A percentile compares a stretch with the other conserved stretches of the same genome.
These are phyloP conservation scores for Elaeagnus macrophylla DNA, from an alignment of 306 rosid genomes.

Conservation along the genomic window DNA sequence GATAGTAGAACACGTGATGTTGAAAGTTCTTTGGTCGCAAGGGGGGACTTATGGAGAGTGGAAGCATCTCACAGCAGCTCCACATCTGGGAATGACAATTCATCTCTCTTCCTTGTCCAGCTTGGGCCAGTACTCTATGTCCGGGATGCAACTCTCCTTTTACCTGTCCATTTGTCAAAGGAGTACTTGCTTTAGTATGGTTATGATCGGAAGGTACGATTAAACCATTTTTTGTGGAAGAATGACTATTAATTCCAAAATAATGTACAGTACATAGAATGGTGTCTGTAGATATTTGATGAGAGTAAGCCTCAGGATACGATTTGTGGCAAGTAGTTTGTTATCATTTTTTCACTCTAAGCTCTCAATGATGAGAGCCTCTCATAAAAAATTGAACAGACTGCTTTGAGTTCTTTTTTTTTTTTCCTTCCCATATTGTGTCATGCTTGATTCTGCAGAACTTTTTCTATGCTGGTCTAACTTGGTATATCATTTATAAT, in stretches of 20 bases:
- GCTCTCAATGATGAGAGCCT: too few relatives aligned
- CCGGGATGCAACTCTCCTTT: conserved; percentile 88
- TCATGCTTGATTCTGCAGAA: too few relatives aligned
- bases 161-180: conserved; percentile 91
- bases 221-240: not conserved
- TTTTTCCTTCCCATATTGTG: too few relatives aligned
- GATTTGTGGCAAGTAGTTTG: too few relatives aligned
- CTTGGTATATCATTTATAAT: too few relatives aligned
- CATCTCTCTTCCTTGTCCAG: conserved; percentile 84
- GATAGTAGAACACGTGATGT: conserved; percentile 81
- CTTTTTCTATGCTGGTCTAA: too few relatives aligned
- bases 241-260: conserved; percentile 1
- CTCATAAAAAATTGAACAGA: not conserved
- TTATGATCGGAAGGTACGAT: conserved; percentile 82
- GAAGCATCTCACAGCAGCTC: conserved; percentile 85
- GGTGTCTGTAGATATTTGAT: not conserved
- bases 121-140: conserved; percentile 91
- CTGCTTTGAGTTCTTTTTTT: too few relatives aligned
- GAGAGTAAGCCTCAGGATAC: not conserved
- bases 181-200: conserved; percentile 98
- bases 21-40: conserved; percentile 77
- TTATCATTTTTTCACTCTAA: too few relatives aligned
- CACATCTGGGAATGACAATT: conserved; percentile 62
- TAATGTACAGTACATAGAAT: not conserved
- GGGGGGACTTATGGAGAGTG: conserved; percentile 96